These are phyloP conservation scores for Mollisiaceae sp. DNA, from an alignment of 2,329 filamentous ascomycete genomes.

Conservation along the genomic window DNA sequence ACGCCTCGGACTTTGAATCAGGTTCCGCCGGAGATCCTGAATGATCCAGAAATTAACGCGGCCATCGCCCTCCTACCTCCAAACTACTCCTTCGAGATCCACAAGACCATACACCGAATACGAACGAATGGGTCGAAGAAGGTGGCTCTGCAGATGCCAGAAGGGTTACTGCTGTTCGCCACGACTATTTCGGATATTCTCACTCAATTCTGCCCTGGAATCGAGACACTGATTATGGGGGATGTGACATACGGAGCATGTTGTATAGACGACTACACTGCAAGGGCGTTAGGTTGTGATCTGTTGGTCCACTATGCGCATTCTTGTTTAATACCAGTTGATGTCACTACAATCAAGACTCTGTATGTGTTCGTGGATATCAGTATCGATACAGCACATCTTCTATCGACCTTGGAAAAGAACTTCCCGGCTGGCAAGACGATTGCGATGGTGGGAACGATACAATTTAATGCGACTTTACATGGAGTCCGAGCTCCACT, in stretches of 20 bases:
- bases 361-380: conserved; percentile 99
- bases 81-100: conserved; percentile 99
- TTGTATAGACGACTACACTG: conserved; percentile 98
- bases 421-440: conserved; percentile 88
- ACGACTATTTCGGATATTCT: conserved; percentile 98
- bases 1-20: conserved; percentile 85
- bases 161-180: conserved; percentile 92
- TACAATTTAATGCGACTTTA: conserved; percentile 97
- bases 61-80: conserved; percentile 85
- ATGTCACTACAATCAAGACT: conserved; percentile 95
- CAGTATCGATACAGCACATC: conserved; percentile 87
- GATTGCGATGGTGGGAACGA: conserved; percentile 92
- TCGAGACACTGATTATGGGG: conserved; percentile 96
- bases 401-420: conserved; percentile 83
- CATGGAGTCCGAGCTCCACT: conserved; percentile 81
- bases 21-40: conserved; percentile 83
- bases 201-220: conserved; percentile 88
- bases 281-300: conserved; percentile 90
- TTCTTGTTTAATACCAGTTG: conserved; percentile 93
- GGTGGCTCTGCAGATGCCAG: conserved; percentile 95
- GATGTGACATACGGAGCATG: conserved; percentile 98
- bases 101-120: conserved; percentile 96
- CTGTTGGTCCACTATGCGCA: conserved; percentile 96
- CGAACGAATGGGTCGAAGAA: conserved; percentile 78
- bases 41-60: conserved; percentile 83